A percentile compares a stretch with the other conserved stretches of the same genome.
phyloP scores from a whole-genome alignment of 2,329 filamentous ascomycete species.

The Microdochium paspali region DNA sequence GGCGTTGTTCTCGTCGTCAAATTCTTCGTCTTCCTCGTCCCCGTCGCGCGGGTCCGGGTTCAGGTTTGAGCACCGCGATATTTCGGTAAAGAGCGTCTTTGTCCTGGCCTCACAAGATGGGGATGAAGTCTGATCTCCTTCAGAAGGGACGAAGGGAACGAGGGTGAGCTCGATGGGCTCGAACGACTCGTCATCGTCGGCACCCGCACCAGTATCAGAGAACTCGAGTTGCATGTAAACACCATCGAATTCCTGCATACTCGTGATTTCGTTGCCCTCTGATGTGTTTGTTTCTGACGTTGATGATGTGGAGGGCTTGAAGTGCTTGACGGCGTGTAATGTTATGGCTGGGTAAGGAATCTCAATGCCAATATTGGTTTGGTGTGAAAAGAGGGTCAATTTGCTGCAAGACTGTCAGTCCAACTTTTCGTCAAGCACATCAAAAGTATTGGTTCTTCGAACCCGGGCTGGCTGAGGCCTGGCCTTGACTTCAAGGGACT shows the following conservation, averaged over 20 bases:
- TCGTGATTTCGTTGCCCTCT: no score
- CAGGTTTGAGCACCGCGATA: slow-evolving; percentile 66
- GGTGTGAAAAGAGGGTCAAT: slow-evolving; percentile 55
- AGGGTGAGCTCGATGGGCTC: slow-evolving; percentile 60
- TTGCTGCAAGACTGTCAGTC: slow-evolving; percentile 23
- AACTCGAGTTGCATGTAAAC: slow-evolving; percentile 64
- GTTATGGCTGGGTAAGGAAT: slow-evolving; percentile 69
- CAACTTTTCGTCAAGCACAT: no score
- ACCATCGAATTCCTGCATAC: slow-evolving; percentile 31
- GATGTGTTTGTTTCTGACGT: slow-evolving; percentile 16
- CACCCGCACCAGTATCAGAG: slow-evolving; percentile 44
- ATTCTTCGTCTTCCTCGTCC: slow-evolving; percentile 47
- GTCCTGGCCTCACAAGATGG: slow-evolving; percentile 21
- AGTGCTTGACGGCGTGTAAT: slow-evolving; percentile 64
- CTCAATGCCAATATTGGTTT: slow-evolving; percentile 48
- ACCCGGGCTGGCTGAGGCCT: no score
- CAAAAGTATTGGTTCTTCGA: no score
- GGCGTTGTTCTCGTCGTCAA: slow-evolving; percentile 25
- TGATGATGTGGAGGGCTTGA: slow-evolving; percentile 25
- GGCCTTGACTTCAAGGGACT: slow-evolving; percentile 13
- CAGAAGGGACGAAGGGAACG: slow-evolving; percentile 40
- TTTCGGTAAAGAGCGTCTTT: slow-evolving; percentile 54
- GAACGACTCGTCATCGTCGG: slow-evolving; percentile 58
- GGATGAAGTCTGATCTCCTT: no score
- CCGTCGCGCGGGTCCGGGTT: slow-evolving; percentile 60